A percentile compares a stretch with the other conserved stretches of the same genome.
Evolutionary conservation across 2,329 filamentous ascomycete species (phyloP).

Genomic region (Drechslerella coelobrocha): DNA sequence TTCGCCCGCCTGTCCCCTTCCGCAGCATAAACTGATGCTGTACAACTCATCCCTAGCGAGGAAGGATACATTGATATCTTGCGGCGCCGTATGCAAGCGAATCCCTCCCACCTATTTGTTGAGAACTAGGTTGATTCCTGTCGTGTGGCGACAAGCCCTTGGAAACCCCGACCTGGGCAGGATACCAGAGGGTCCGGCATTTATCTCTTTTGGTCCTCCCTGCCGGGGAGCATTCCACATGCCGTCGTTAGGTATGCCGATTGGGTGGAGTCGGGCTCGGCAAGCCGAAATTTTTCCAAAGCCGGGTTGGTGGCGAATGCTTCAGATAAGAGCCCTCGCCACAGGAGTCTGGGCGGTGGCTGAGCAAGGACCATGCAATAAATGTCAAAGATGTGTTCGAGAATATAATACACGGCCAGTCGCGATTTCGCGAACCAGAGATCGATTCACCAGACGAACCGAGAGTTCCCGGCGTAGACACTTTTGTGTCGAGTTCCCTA

Average conservation of each 20-base stretch:
- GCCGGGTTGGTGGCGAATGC: conserved; percentile 8
- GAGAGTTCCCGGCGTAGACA: too few species aligned
- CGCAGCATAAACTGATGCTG: conserved; percentile 31
- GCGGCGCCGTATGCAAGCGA: neutral
- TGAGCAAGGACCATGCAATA: too few species aligned
- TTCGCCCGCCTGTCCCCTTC: conserved; percentile 37
- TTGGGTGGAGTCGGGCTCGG: conserved; percentile 26
- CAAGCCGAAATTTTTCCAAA: conserved; percentile 31
- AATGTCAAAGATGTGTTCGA: too few species aligned
- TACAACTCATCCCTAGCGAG: conserved; percentile 26
- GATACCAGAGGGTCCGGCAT: neutral
- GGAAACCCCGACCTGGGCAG: neutral
- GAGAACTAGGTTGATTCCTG: neutral
- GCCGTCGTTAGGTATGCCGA: neutral
- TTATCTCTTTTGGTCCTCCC: too few species aligned
- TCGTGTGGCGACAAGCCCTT: neutral
- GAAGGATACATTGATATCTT: neutral
- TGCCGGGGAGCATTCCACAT: neutral
- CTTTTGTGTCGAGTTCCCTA: too few species aligned
- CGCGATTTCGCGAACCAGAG: too few species aligned
- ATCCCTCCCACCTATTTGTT: conserved; percentile 1
- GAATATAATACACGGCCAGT: too few species aligned
- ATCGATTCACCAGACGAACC: too few species aligned
- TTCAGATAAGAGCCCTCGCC: too few species aligned
- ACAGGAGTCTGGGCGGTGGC: too few species aligned